Base-by-base conservation (phyloP, 352 stramenopile species). In the Globisporangium acanthophoron region DNA sequence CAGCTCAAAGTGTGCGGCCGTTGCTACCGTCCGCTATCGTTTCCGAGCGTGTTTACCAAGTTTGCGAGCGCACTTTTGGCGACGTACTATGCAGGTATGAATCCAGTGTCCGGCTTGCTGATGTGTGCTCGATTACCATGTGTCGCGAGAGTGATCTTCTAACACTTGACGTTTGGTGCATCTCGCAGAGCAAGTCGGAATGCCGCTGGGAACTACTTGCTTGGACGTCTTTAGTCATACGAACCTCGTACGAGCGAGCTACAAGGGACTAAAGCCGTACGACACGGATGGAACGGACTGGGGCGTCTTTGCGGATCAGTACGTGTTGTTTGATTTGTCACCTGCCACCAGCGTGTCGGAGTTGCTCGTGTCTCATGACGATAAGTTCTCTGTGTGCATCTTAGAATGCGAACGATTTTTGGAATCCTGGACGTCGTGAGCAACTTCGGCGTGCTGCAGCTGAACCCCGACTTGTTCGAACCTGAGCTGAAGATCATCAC, bases 381-480 rank as follows among this genome's bases (percentile, higher is more conserved):
- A 11, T 12, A 27, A 40, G 18, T 39, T 29, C 20, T 31, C 16
- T 44, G 49, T 20, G 20, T 31, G 27, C 15, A 18, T 40, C 27
- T 20, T 49, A 94, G 84, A 58, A 59, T 94, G 58, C 79, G 80
- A 33, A 88, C 88, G 76, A 80, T 94, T 45, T 94, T 90, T 61
- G 76, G 73, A 0, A 54, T 92, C 24, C 54, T 94, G 4, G 85
- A 94, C 52, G 73, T 94, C 45, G 74, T 85, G 60, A 92, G 80
- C 63, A 73, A 90, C 56, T 91, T 93, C 61, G 80, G 85, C 6
- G 76, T 85, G 16, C 60, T 92, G 24, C 76, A 87, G 61, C 70
- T 94, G 9, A 82, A 87, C 21, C 58, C 74, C 1, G 67, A 83
- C 54, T 52, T 88, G 20, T 92, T 94, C 44, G 76, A 76, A 18